phyloP scores from a whole-genome alignment of 2,329 filamentous ascomycete genomes.

The Penicillium sclerotiorum region DNA sequence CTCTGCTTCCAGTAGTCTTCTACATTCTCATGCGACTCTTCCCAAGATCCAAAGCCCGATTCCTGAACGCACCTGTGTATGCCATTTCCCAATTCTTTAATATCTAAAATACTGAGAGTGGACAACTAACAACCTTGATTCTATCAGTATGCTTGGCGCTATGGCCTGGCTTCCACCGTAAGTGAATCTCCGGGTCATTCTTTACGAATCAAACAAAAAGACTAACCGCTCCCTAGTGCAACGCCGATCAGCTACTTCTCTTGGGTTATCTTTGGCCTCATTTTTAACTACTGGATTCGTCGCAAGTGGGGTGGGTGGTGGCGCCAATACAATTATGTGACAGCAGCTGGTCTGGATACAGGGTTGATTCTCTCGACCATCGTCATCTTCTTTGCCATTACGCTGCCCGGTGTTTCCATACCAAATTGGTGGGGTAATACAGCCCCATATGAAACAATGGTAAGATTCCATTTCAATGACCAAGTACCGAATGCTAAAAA shows the following conservation, averaged over 20 bases:
- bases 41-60: conserved; percentile 62
- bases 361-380: conserved; percentile 66
- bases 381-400: conserved; percentile 68
- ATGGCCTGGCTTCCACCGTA: conserved; percentile 44
- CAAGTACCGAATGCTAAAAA: neutral
- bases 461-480: conserved; percentile 5
- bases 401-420: conserved; percentile 56
- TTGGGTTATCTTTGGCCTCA: conserved; percentile 60
- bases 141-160: conserved; percentile 31
- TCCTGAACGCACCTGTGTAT: conserved; percentile 61
- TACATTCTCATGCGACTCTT: conserved; percentile 60
- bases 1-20: conserved; percentile 60
- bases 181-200: conserved; percentile 41
- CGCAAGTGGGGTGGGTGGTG: conserved; percentile 40
- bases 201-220: neutral
- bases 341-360: conserved; percentile 43
- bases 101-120: too few relatives aligned
- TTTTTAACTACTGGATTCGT: conserved; percentile 43
- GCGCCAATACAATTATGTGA: conserved; percentile 45
- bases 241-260: conserved; percentile 68
- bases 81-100: neutral
- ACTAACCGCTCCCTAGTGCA: conserved; percentile 41
- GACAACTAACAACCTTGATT: too few relatives aligned
- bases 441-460: conserved; percentile 29
- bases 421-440: conserved; percentile 63